These are phyloP conservation scores for Fraxinus baroniana DNA, from an alignment of 305 asterid species.

Conservation along the genomic window DNA sequence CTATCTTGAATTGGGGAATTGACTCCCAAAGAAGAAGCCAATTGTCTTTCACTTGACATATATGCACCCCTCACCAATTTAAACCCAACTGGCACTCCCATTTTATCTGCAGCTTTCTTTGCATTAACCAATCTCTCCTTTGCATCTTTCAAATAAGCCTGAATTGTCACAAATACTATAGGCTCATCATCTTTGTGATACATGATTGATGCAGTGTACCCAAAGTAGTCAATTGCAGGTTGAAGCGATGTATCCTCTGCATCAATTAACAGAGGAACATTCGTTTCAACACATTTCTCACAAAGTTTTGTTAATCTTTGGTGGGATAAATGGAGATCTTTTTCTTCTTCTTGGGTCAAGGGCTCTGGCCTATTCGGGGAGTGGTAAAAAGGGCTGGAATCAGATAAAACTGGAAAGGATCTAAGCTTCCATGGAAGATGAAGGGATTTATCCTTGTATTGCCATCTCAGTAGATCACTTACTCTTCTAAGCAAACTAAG, in stretches of 20 bases:
- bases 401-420: conserved; percentile 52
- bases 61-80: conserved; percentile 90
- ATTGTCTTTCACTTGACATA: conserved; percentile 49
- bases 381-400: conserved; percentile 73
- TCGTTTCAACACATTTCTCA: conserved; percentile 31
- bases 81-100: conserved; percentile 62
- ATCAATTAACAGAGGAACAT: conserved; percentile 65
- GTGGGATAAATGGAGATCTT: conserved; percentile 44
- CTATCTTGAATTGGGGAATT: conserved; percentile 58
- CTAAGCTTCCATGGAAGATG: conserved; percentile 78
- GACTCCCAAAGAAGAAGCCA: conserved; percentile 41
- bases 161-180: conserved; percentile 63
- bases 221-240: conserved; percentile 77
- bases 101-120: conserved; percentile 51
- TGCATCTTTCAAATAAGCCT: conserved; percentile 67
- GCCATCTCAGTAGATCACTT: conserved; percentile 82
- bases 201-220: conserved; percentile 55
- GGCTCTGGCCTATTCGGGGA: conserved; percentile 51
- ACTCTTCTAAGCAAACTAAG: conserved; percentile 52
- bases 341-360: conserved; percentile 54
- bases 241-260: conserved; percentile 82
- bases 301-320: conserved; percentile 54
- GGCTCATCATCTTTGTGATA: conserved; percentile 44
- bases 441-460: conserved; percentile 41
- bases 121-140: conserved; percentile 48